Evolutionary conservation across 176 grass and related monocot genomes (phyloP), one percentile per base, ranked within the genome.

Genomic region (Eremochloa ophiuroides): DNA sequence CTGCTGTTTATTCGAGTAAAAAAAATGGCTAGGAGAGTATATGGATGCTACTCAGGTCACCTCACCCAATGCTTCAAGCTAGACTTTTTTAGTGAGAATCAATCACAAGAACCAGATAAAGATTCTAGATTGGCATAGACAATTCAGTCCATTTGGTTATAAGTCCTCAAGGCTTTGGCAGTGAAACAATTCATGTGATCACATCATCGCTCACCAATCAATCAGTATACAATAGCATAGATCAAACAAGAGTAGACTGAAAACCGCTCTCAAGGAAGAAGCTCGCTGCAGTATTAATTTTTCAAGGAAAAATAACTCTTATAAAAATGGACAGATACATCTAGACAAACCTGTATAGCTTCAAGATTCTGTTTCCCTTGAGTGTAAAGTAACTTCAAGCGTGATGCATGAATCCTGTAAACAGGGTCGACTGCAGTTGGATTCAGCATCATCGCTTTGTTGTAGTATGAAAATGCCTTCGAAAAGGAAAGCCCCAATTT

Each of bases 381-480:
- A 82, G 80, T 93, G 91, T 98, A 98, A 79, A 98, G 88, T 86
- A 98, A 86, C 84, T 95, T 98, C 78, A 98, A 60, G 40, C 92
- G 88, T 89, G 95, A 98, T 79, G 90, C 95, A 82, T 98, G 92
- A 77, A 98, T 90, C 85, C 90, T 98, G 74, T 98, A 98, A 78
- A 98, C 92, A 34, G 92, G 90, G 76, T 98, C 95, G 56, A 98
- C 95, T 78, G 88, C 92, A 80, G 90, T 92, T 78, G 90, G 90
- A 86, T 94, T 98, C 71, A 95, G 67, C n/a, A 59, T 79, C 80
- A 80, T 69, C 67, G 95, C 92, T 89, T 93, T 89, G 62, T 51
- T 89, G 39, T 93, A 98, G 84, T 98, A 98, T 55, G 66, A 89
- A 91, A 98, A 91, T 82, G 95, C 88, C 84, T 95, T 91, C 33